Evolutionary conservation across 352 stramenopile genomes (phyloP).

Genomic region (Phytophthora multivora): DNA sequence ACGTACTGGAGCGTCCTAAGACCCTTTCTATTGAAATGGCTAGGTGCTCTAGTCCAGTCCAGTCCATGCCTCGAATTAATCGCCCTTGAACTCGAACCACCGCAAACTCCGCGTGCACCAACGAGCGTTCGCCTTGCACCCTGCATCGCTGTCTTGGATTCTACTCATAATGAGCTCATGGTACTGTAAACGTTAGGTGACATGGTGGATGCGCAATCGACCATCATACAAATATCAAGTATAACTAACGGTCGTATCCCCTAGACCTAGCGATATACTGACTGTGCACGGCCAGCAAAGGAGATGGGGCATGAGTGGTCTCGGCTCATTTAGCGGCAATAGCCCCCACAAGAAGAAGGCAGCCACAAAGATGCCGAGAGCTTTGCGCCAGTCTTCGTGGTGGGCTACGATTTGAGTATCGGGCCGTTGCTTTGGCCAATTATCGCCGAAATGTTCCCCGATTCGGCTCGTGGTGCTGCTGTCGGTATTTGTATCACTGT

Average conservation of each 20-base stretch:
- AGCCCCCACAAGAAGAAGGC: background rate
- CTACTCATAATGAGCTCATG: background rate
- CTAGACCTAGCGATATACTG: background rate
- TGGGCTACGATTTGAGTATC: background rate
- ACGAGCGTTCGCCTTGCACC: background rate
- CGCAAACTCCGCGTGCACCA: background rate
- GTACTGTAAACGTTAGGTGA: no score
- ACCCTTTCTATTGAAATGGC: background rate
- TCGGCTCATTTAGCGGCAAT: slow-evolving; percentile 4
- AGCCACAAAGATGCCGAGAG: background rate
- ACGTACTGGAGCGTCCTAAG: background rate
- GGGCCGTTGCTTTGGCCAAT: background rate
- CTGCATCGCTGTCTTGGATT: background rate
- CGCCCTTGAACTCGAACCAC: background rate
- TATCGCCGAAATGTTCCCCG: background rate
- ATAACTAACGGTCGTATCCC: background rate
- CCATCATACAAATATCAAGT: background rate
- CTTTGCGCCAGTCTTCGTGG: background rate
- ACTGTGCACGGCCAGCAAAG: slow-evolving; percentile 2
- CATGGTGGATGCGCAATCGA: background rate
- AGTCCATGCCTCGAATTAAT: slow-evolving; percentile 4
- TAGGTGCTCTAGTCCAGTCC: background rate
- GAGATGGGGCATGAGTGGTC: background rate
- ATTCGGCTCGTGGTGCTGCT: background rate
- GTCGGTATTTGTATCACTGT: background rate